Evolutionary conservation across 2,329 filamentous ascomycete species (phyloP).

Genomic region (Diaporthe humulicola): DNA sequence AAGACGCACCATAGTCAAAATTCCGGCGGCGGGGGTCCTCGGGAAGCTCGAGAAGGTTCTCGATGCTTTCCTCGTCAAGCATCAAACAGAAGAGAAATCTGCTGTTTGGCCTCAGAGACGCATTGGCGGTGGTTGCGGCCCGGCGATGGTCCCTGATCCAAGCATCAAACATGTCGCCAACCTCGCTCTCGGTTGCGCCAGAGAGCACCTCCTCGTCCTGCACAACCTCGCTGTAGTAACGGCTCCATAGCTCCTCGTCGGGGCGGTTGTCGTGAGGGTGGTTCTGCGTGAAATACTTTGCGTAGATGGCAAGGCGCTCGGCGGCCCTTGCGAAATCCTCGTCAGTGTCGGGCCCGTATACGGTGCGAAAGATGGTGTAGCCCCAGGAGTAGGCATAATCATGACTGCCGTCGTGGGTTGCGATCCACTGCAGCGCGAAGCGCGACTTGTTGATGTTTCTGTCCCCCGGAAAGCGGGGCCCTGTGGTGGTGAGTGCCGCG

Average conservation of each 20-base stretch:
- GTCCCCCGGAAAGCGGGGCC: neutral
- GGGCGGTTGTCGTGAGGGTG: neutral
- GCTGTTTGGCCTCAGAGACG: neutral
- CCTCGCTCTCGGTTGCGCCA: neutral
- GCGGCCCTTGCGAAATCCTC: neutral
- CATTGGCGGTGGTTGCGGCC: neutral
- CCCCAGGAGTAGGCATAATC: neutral
- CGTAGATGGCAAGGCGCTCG: neutral
- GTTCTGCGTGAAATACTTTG: neutral
- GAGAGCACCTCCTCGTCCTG: neutral
- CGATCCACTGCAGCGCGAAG: neutral
- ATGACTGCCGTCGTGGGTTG: neutral
- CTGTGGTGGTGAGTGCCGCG: neutral
- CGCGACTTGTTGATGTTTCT: neutral
- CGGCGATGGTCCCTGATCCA: neutral
- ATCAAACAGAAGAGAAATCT: neutral
- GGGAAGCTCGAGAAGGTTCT: neutral
- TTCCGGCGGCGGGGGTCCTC: neutral
- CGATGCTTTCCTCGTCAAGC: neutral
- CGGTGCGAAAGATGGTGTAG: neutral
- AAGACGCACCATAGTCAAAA: neutral
- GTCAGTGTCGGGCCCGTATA: neutral
- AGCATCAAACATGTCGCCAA: neutral
- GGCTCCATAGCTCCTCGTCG: neutral
- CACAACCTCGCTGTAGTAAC: neutral